Base-by-base conservation (phyloP, 306 rosid species). In the Vachellia pachyceras region DNA sequence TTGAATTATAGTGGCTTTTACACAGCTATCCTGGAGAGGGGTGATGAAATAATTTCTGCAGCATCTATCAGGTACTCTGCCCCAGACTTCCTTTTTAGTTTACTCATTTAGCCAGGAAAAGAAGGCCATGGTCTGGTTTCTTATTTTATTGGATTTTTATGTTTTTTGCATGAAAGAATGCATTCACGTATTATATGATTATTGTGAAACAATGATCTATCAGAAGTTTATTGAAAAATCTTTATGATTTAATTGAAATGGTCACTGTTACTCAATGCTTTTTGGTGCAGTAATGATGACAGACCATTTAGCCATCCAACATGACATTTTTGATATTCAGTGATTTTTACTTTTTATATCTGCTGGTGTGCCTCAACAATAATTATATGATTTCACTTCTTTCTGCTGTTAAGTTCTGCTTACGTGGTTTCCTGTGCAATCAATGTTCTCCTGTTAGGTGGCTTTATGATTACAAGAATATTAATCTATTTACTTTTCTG, bases 11-110 rank as follows among this genome's bases (percentile, higher is more conserved):
- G 89, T 86, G 98, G 98, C 79, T 96, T 96, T 88, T 96, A 92
- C 82, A 85, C 99, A 71, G 99, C 92, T 78, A 86, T 94, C 77
- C 87, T 96, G 88, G 99, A 96, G 89, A 88, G 90, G 79, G 98
- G 98, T 63, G 99, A 94, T 89, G 99, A 96, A 80, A 88, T 96
- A 73, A 85, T 94, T 76, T 91, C 90, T 78, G 97, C 94, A 42
- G 99, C 99, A 80, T 92, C 98, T 78, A 72, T 96, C 86, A 92
- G 99, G 99, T 93, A 84, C 54, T 52, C 20, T 77, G 45, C 40
- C 45, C 13, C 57, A 18, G 70, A 55, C 66, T 54, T 5, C 1
- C 35, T 49, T 4, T n/a, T 7, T 72, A 58, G 33, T 52, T 5
- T 60, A 46, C 75, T 40, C 76, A 73, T 41, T 71, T 58, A 41